phyloP scores from a whole-genome alignment of 495 filamentous ascomycete species.

The Emericellopsis terricola region DNA sequence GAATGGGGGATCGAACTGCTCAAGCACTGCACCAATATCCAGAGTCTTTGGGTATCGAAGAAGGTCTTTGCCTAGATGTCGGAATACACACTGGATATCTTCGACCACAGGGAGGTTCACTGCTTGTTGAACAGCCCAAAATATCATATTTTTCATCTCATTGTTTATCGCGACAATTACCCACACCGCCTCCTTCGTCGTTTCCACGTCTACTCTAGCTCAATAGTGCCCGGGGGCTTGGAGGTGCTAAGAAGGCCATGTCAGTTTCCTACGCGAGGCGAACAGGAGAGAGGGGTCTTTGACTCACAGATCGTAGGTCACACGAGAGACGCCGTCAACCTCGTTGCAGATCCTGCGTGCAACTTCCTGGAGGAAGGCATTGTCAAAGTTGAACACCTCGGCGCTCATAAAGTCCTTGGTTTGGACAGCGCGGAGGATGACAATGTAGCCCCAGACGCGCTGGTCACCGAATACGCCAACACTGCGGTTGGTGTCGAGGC shows the following conservation, averaged over 20 bases:
- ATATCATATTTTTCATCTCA: too few species aligned
- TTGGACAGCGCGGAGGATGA: slow-evolving; percentile 47
- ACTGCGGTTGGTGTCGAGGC: slow-evolving; percentile 37
- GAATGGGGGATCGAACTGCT: slow-evolving; percentile 3
- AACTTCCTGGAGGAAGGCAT: slow-evolving; percentile 50
- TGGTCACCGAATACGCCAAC: slow-evolving; percentile 74
- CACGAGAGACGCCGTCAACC: slow-evolving; percentile 48
- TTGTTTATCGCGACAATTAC: too few species aligned
- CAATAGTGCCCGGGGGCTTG: slow-evolving; percentile 68
- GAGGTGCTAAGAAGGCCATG: slow-evolving; percentile 30
- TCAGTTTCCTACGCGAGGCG: slow-evolving; percentile 1
- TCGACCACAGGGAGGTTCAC: too few species aligned
- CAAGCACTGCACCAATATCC: slow-evolving; percentile 4
- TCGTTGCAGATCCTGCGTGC: slow-evolving; percentile 66
- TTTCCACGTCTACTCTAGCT: slow-evolving; percentile 58
- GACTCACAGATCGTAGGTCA: slow-evolving; percentile 13
- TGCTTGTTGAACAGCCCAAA: too few species aligned
- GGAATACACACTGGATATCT: too few species aligned
- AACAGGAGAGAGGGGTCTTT: background rate
- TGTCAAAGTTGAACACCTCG: slow-evolving; percentile 43
- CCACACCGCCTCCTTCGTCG: too few species aligned
- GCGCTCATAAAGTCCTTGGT: slow-evolving; percentile 71
- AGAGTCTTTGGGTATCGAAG: slow-evolving; percentile 5
- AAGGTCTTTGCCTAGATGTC: slow-evolving; percentile 4
- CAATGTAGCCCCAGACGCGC: slow-evolving; percentile 34